A percentile compares a stretch with the other conserved stretches of the same genome.
phyloP scores from a whole-genome alignment of 2,329 filamentous ascomycete genomes.

The Colletotrichum paranaense region DNA sequence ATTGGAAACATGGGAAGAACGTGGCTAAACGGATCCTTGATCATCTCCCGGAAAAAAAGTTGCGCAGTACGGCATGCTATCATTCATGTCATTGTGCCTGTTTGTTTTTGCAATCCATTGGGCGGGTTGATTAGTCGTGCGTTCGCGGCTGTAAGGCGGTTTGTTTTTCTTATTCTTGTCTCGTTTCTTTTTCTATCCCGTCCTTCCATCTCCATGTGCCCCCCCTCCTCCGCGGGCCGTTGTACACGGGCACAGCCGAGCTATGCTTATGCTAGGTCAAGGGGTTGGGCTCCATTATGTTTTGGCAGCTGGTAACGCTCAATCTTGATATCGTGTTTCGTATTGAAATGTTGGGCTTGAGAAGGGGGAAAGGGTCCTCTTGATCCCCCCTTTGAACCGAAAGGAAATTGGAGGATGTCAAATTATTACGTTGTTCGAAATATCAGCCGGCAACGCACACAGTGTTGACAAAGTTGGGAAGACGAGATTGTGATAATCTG shows the following conservation, averaged over 20 bases:
- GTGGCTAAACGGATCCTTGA: neutral
- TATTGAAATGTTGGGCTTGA: neutral
- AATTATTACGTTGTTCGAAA: neutral
- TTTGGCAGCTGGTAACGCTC: neutral
- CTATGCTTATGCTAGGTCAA: neutral
- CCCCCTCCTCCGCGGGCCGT: conserved; percentile 16
- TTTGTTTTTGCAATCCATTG: neutral
- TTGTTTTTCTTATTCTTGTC: neutral
- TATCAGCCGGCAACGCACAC: neutral
- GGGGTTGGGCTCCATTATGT: neutral
- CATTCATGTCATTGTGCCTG: neutral
- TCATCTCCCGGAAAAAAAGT: neutral
- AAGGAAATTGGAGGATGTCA: neutral
- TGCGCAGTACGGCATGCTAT: neutral
- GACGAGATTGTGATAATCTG: neutral
- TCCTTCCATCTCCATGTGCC: neutral
- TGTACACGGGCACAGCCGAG: conserved; percentile 11
- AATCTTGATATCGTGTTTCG: neutral
- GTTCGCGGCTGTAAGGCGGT: neutral
- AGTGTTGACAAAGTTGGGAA: neutral
- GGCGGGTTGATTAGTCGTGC: neutral
- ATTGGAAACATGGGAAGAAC: conserved; percentile 11
- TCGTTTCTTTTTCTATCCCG: conserved; percentile 10
- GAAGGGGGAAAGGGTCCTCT: neutral
- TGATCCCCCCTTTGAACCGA: neutral